A percentile compares a stretch with the other conserved stretches of the same genome.
These are phyloP conservation scores for Pseudonitzschia multiseries DNA, from an alignment of 108 stramenopile genomes.

Conservation along the genomic window DNA sequence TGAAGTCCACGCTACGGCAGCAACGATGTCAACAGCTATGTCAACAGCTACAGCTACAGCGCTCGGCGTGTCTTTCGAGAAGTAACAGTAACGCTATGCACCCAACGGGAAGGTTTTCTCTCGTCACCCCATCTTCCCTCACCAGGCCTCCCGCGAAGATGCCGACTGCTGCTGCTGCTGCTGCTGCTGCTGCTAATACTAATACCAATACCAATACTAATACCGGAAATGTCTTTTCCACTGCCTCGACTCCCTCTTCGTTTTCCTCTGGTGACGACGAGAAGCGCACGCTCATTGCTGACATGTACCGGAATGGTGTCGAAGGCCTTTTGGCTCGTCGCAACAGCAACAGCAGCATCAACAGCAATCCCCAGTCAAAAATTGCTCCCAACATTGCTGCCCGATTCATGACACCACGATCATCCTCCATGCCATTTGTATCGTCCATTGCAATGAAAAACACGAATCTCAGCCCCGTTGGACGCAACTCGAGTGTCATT, in stretches of 20 bases:
- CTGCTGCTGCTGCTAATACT: too few species aligned
- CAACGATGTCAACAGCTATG: background rate
- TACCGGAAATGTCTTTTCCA: background rate
- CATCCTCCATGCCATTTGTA: background rate
- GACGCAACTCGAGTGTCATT: background rate
- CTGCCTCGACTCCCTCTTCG: background rate
- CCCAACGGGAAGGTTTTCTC: background rate
- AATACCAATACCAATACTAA: too few species aligned
- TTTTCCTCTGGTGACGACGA: background rate
- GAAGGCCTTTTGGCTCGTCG: background rate
- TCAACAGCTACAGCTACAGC: background rate
- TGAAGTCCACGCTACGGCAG: slow-evolving; percentile 3
- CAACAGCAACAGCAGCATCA: background rate
- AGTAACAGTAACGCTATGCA: background rate
- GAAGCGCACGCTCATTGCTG: background rate
- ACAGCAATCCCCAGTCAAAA: background rate
- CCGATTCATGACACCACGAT: background rate
- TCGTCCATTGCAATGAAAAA: background rate
- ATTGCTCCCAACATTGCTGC: background rate
- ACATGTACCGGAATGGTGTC: background rate
- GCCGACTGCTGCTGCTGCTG: background rate
- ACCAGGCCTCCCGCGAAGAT: background rate
- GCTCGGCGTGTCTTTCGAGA: background rate
- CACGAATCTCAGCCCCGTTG: background rate
- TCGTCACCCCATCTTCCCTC: background rate